Evolutionary conservation across 2,329 filamentous ascomycete species (phyloP), one percentile per base, ranked within the genome.

Genomic region (Magnaporthiopsis rhizophila): DNA sequence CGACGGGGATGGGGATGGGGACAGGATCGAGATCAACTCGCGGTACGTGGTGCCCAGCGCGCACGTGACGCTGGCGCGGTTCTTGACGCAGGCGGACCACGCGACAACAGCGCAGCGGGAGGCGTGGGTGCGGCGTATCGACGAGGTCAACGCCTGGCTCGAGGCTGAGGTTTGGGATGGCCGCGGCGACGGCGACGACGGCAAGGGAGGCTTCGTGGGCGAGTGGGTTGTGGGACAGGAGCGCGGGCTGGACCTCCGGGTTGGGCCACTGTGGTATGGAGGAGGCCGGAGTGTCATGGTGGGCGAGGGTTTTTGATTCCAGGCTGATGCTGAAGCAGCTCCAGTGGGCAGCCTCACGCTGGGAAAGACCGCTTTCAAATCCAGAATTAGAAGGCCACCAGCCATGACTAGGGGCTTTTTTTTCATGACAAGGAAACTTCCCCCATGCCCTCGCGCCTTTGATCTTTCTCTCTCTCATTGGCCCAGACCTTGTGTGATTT

Each of bases 181-280:
- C 30, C 9, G n/a, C 60, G 11, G 50, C 60, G 60, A 15, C 36
- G n/a, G 26, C 1, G 7, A 24, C 30, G 18, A 30, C 8, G n/a
- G 21, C 34, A 38, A 30, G 28, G 38, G 32, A 4, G 11, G 32
- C 38, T 77, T 80, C 50, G 72, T 80, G 2, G 88, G 89, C 0
- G 89, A 95, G 72, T 97, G 94, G 92, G 78, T 90, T 30, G 87
- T 97, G n/a, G 93, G 94, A 0, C 86, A 96, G 70, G 92, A 94
- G 74, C 89, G 81, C 69, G 93, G 93, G 0, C 76, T 97, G 64
- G 90, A 94, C 71, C 86, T 86, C 65, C 84, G 91, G 59, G 85
- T 83, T 67, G 94, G 94, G 0, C 80, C 82, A 7, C 76, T 97
- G 59, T 98, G 93, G 92, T 97, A 97, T 77, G 94, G 89, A 50